A percentile compares a stretch with the other conserved stretches of the same genome.
Conservation (phyloP, 2,329 filamentous ascomycete species). For the Pezicula radicicola region DNA sequence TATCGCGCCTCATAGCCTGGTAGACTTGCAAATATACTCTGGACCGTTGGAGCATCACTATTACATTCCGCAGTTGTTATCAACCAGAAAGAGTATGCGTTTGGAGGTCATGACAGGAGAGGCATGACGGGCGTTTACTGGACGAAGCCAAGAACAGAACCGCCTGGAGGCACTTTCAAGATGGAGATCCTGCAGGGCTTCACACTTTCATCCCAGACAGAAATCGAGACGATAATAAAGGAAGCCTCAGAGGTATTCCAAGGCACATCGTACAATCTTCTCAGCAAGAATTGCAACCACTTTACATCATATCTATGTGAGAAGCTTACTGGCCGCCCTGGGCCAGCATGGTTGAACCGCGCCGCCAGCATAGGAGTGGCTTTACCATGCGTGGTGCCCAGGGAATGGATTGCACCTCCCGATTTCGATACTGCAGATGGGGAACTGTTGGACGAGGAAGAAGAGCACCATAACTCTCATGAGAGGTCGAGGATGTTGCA, state of each 20-base stretch:
- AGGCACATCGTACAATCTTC: constrained; percentile 74
- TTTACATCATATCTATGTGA: constrained; percentile 77
- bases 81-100: constrained; percentile 78
- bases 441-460: constrained; percentile 53
- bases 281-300: constrained; percentile 86
- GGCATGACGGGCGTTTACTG: constrained; percentile 78
- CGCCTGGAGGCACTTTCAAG: constrained; percentile 75
- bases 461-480: constrained; percentile 42
- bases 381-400: constrained; percentile 77
- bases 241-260: constrained; percentile 69
- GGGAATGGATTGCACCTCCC: constrained; percentile 77
- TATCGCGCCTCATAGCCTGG: constrained; percentile 52
- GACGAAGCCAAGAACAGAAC: constrained; percentile 69
- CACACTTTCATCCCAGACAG: constrained; percentile 63
- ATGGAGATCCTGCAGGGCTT: constrained; percentile 77
- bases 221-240: constrained; percentile 69
- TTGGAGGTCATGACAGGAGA: constrained; percentile 73
- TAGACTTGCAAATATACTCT: constrained; percentile 71
- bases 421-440: constrained; percentile 73
- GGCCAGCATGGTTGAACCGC: constrained; percentile 76
- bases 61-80: constrained; percentile 83
- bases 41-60: constrained; percentile 73
- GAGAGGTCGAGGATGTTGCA: constrained; percentile 59
- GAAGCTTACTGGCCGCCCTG: constrained; percentile 66
- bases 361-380: constrained; percentile 81